These are phyloP conservation scores for Lunasporangiospora selenospora DNA, from an alignment of 192 early-diverging fungal genomes.

Conservation along the genomic window DNA sequence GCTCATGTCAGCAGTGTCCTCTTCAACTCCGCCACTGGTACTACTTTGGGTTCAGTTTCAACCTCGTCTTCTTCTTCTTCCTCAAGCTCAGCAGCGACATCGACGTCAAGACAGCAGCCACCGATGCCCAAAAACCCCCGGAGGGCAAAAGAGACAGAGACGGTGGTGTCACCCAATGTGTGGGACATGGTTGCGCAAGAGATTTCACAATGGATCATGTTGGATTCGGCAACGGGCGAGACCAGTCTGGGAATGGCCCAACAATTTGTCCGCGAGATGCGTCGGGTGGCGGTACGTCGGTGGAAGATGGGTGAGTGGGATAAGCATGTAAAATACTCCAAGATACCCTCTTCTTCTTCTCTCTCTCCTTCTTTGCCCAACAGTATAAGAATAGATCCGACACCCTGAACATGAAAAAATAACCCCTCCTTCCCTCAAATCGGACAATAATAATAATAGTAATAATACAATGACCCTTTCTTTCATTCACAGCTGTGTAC, in stretches of 20 bases:
- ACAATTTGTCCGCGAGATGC: conserved; percentile 19
- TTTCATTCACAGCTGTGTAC: too few species aligned
- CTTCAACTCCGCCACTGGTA: not conserved
- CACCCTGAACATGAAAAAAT: too few species aligned
- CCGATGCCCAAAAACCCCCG: not conserved
- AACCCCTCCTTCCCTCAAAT: too few species aligned
- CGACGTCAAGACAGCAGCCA: not conserved
- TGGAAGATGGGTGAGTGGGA: conserved; percentile 18
- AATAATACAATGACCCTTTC: too few species aligned
- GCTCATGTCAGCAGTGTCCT: conserved; percentile 16
- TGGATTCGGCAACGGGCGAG: not conserved
- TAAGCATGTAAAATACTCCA: conserved; percentile 11
- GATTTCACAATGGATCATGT: conserved; percentile 11
- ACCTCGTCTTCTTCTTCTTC: too few species aligned
- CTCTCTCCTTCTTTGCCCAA: too few species aligned
- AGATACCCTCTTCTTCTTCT: too few species aligned
- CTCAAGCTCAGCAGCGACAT: too few species aligned
- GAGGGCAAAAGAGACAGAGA: not conserved
- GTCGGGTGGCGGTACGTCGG: conserved; percentile 11
- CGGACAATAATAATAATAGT: too few species aligned
- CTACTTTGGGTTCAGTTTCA: not conserved
- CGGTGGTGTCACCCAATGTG: not conserved
- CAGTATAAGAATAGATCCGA: too few species aligned
- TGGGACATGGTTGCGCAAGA: not conserved
- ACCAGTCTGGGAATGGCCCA: conserved; percentile 4